Conservation (phyloP, 192 early-diverging fungal genomes). For the Coemansia sp. region DNA sequence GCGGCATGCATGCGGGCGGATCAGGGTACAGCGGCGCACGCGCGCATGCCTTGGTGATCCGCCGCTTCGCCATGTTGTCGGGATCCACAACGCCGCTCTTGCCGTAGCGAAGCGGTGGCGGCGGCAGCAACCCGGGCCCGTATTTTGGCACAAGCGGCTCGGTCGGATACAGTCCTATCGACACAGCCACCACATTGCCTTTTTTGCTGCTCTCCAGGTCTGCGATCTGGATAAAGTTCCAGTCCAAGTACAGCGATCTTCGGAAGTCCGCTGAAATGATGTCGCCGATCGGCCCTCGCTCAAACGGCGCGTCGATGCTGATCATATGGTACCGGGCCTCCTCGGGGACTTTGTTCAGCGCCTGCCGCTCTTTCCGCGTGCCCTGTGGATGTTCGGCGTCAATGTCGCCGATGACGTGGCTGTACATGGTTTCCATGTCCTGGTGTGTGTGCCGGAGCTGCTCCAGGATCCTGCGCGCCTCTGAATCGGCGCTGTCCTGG, state of each 20-base stretch:
- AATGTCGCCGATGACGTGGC: constrained; percentile 34
- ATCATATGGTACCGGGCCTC: constrained; percentile 50
- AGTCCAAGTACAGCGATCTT: constrained; percentile 23
- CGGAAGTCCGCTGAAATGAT: constrained; percentile 42
- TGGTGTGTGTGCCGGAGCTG: constrained; percentile 38
- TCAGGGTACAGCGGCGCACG: not conserved
- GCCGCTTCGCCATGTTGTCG: not conserved
- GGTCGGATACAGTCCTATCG: constrained; percentile 38
- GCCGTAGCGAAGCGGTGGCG: not conserved
- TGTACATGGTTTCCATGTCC: constrained; percentile 46
- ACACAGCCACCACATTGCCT: not conserved
- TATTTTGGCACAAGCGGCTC: constrained; percentile 15
- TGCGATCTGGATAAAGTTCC: constrained; percentile 28
- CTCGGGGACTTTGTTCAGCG: constrained; percentile 27
- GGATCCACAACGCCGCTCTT: not conserved
- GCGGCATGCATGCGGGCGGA: not conserved
- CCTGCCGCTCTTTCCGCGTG: constrained; percentile 21
- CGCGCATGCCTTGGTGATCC: not conserved
- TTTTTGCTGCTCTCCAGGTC: constrained; percentile 14
- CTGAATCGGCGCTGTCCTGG: not conserved
- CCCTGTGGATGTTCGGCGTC: constrained; percentile 18
- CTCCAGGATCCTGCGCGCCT: constrained; percentile 24
- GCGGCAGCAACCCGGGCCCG: not conserved
- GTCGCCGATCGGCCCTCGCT: constrained; percentile 23
- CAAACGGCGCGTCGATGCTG: constrained; percentile 46